Percentiles rank a stretch among this genome's conserved stretches.
phyloP scores from a whole-genome alignment of 257 asterid species.

The Buddleja alternifolia region DNA sequence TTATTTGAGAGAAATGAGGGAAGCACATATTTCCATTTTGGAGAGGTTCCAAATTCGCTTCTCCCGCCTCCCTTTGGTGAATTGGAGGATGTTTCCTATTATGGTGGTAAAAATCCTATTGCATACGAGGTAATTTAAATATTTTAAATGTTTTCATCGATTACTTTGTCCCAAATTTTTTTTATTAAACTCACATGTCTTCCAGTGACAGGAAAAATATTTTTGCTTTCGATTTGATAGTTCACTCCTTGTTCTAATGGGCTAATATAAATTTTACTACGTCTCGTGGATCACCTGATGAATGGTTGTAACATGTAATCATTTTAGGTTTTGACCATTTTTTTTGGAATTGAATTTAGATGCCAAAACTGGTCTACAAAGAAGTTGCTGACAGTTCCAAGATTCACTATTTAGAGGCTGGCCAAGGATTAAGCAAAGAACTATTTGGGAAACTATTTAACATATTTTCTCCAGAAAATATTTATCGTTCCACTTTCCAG shows the following conservation, averaged over 20 bases:
- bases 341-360: conserved; percentile 44
- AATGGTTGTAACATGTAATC: conserved; percentile 1
- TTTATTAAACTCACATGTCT: background rate
- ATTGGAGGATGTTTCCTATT: conserved; percentile 74
- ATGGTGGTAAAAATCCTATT: conserved; percentile 87
- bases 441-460: conserved; percentile 63
- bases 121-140: conserved; percentile 63
- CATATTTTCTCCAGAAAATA: conserved; percentile 81
- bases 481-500: conserved; percentile 53
- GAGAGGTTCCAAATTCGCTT: conserved; percentile 80
- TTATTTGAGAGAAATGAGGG: conserved; percentile 99
- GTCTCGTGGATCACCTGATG: conserved; percentile 13
- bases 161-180: background rate
- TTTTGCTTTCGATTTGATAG: background rate
- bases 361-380: conserved; percentile 84
- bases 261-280: conserved; percentile 16
- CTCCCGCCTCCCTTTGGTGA: conserved; percentile 93
- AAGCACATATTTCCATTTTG: conserved; percentile 81
- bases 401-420: conserved; percentile 37
- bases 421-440: conserved; percentile 43
- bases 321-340: conserved; percentile 21
- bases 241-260: conserved; percentile 7
- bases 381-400: conserved; percentile 48
- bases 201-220: background rate
- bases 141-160: background rate